phyloP scores from a whole-genome alignment of 306 rosid genomes.

The Vigna angularis region DNA sequence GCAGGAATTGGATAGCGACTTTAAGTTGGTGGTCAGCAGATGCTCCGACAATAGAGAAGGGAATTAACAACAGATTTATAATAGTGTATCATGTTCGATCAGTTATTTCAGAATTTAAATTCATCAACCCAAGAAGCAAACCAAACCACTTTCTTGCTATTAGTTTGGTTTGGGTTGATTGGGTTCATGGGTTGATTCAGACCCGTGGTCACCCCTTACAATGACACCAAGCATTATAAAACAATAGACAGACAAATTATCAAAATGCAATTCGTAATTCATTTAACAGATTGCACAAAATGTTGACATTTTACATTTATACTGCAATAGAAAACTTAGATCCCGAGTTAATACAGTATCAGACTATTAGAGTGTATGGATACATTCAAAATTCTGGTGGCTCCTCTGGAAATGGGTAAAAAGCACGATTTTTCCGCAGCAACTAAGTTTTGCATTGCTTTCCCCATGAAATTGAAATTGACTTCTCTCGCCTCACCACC shows the following conservation, averaged over 20 bases:
- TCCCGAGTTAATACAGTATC: conserved; percentile 3
- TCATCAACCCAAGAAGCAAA: background rate
- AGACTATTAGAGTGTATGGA: background rate
- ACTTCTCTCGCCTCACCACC: background rate
- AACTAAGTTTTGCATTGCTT: background rate
- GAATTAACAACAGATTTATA: background rate
- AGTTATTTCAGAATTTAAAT: background rate
- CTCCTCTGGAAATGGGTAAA: background rate
- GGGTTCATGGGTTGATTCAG: background rate
- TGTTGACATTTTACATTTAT: conserved; percentile 16
- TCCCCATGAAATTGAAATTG: background rate
- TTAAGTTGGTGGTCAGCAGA: background rate
- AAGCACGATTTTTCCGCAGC: background rate
- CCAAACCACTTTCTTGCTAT: background rate
- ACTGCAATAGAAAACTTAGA: background rate
- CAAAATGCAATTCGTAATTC: conserved; percentile 11
- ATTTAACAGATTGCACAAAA: conserved; percentile 7
- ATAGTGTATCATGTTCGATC: background rate
- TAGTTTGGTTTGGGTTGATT: background rate
- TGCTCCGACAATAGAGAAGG: background rate
- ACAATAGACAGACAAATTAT: background rate
- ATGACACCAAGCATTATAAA: background rate
- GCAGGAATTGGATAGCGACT: background rate
- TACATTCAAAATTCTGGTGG: background rate
- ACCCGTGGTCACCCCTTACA: background rate